Evolutionary conservation across 2,329 filamentous ascomycete species (phyloP).

Genomic region (Talaromyces sp.): DNA sequence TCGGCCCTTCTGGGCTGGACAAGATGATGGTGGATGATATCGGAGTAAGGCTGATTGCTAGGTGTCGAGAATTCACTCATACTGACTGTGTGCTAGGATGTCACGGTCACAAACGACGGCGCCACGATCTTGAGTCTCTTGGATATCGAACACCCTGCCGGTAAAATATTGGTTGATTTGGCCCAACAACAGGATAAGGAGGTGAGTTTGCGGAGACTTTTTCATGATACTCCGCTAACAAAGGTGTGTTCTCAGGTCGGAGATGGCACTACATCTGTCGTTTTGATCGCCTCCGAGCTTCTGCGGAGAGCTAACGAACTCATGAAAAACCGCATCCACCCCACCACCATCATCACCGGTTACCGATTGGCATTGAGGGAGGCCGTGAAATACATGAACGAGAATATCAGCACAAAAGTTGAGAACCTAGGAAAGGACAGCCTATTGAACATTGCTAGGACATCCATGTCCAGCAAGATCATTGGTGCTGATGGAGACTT

Average conservation of each 20-base stretch:
- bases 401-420: slow-evolving; percentile 95
- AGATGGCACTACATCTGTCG: slow-evolving; percentile 96
- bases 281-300: slow-evolving; percentile 94
- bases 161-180: slow-evolving; percentile 96
- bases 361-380: slow-evolving; percentile 94
- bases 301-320: slow-evolving; percentile 92
- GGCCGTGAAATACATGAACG: slow-evolving; percentile 97
- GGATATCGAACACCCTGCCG: slow-evolving; percentile 95
- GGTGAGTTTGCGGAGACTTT: slow-evolving; percentile 32
- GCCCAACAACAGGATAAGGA: slow-evolving; percentile 99
- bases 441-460: slow-evolving; percentile 92
- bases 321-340: slow-evolving; percentile 99
- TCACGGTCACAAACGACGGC: slow-evolving; percentile 98
- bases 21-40: slow-evolving; percentile 99
- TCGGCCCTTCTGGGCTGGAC: slow-evolving; percentile 92
- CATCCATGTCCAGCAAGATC: slow-evolving; percentile 99
- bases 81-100: slow-evolving; percentile 62
- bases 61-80: slow-evolving; percentile 27
- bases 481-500: slow-evolving; percentile 95
- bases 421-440: slow-evolving; percentile 87
- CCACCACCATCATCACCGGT: slow-evolving; percentile 97
- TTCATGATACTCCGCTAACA: slow-evolving; percentile 20
- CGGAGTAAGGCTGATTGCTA: slow-evolving; percentile 61
- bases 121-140: slow-evolving; percentile 93
- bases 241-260: slow-evolving; percentile 59